Conservation (phyloP, 768 basidiomycete genomes). For the Gelatoporia subvermispora region DNA sequence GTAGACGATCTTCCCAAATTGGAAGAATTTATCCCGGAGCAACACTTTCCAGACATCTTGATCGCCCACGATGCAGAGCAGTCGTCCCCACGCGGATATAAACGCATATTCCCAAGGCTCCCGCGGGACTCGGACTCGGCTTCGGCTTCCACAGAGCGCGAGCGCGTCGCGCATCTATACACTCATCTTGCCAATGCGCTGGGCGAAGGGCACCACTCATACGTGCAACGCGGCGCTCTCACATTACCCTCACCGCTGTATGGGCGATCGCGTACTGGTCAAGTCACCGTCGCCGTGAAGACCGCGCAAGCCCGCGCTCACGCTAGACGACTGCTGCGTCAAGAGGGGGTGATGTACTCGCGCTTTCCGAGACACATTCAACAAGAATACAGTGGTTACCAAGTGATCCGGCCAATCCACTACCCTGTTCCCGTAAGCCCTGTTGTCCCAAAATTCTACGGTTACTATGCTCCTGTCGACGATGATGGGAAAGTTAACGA, state of each 20-base stretch:
- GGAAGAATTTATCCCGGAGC: constrained; percentile 21
- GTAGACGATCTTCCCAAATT: constrained; percentile 18
- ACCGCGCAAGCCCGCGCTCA: constrained; percentile 3
- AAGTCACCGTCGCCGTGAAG: constrained; percentile 26
- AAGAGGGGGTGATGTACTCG: constrained; percentile 43
- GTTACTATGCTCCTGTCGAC: constrained; percentile 41
- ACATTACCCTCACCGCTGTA: constrained; percentile 38
- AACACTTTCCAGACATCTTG: constrained; percentile 21
- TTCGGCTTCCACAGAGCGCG: not conserved
- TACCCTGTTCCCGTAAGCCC: constrained; percentile 44
- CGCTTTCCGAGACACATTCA: constrained; percentile 40
- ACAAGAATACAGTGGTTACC: constrained; percentile 47
- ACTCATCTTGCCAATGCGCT: constrained; percentile 31
- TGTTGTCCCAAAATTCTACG: constrained; percentile 60
- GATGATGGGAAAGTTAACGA: constrained; percentile 2
- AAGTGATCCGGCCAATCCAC: constrained; percentile 36
- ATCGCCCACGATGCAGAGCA: constrained; percentile 12
- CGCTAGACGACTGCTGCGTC: constrained; percentile 16
- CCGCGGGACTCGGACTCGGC: constrained; percentile 2
- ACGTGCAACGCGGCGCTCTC: constrained; percentile 46
- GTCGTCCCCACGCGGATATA: constrained; percentile 11
- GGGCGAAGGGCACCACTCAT: constrained; percentile 50
- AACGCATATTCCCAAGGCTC: constrained; percentile 10
- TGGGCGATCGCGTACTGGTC: constrained; percentile 16
- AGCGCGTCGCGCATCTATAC: constrained; percentile 40